These are phyloP conservation scores for Penicillium salamii DNA, from an alignment of 495 filamentous ascomycete genomes.

Conservation along the genomic window DNA sequence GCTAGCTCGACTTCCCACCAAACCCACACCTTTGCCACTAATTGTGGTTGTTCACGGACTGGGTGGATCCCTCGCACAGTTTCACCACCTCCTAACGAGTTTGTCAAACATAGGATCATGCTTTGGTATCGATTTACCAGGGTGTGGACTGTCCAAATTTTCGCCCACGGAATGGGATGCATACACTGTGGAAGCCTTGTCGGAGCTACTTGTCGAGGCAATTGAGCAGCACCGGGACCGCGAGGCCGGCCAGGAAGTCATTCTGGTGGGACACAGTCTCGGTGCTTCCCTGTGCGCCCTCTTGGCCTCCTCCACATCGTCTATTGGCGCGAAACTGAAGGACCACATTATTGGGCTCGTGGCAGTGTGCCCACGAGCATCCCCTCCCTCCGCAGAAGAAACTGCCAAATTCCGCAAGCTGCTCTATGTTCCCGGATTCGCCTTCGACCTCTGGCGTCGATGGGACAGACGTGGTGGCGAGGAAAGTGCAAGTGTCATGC, in stretches of 20 bases:
- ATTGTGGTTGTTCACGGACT: constrained; percentile 91
- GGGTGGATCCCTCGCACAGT: constrained; percentile 86
- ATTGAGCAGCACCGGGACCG: constrained; percentile 69
- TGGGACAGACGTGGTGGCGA: constrained; percentile 80
- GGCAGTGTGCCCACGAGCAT: constrained; percentile 73
- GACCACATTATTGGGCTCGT: constrained; percentile 71
- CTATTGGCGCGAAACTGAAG: constrained; percentile 45
- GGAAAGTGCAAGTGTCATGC: constrained; percentile 70
- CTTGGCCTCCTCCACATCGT: constrained; percentile 62
- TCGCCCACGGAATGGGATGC: constrained; percentile 68
- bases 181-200: constrained; percentile 73
- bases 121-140: constrained; percentile 85
- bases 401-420: constrained; percentile 51
- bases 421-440: constrained; percentile 61
- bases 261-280: constrained; percentile 86
- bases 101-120: constrained; percentile 84
- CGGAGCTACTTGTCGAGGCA: constrained; percentile 66
- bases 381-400: constrained; percentile 55
- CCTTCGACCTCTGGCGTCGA: constrained; percentile 75
- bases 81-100: constrained; percentile 76
- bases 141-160: constrained; percentile 78
- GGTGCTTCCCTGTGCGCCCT: constrained; percentile 76
- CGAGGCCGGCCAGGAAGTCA: constrained; percentile 66
- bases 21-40: constrained; percentile 72
- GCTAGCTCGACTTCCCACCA: constrained; percentile 68